Conservation (phyloP, 2,329 filamentous ascomycete species). For the Pezicula radicicola region DNA sequence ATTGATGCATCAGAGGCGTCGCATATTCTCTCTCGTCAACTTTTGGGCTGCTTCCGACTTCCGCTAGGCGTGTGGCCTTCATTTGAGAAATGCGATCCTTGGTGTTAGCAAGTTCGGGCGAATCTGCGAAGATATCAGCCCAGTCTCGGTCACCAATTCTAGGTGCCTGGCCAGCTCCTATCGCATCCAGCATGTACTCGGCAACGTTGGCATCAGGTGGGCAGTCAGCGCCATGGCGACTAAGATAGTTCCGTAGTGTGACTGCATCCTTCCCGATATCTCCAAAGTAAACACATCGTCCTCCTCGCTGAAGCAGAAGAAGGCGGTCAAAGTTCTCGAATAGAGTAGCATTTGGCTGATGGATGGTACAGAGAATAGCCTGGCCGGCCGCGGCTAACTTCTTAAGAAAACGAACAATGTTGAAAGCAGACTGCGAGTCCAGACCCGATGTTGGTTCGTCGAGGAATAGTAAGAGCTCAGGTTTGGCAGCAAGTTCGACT, state of each 20-base stretch:
- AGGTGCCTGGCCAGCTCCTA: constrained; percentile 58
- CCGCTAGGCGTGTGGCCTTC: constrained; percentile 47
- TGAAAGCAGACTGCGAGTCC: constrained; percentile 56
- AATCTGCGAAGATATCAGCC: constrained; percentile 59
- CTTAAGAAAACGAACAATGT: constrained; percentile 56
- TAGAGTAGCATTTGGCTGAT: constrained; percentile 66
- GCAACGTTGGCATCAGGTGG: constrained; percentile 51
- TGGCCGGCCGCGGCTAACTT: constrained; percentile 61
- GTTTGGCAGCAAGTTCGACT: constrained; percentile 57
- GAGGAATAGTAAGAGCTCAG: constrained; percentile 55
- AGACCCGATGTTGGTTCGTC: constrained; percentile 59
- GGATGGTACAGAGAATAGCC: constrained; percentile 68
- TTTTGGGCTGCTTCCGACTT: constrained; percentile 32
- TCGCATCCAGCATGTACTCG: constrained; percentile 66
- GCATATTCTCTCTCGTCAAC: constrained; percentile 72
- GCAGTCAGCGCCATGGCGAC: constrained; percentile 45
- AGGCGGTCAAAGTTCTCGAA: constrained; percentile 70
- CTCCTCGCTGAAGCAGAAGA: constrained; percentile 59
- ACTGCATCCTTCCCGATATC: constrained; percentile 62
- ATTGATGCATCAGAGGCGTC: constrained; percentile 74
- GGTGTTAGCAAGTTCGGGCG: constrained; percentile 51
- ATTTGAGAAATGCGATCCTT: constrained; percentile 54
- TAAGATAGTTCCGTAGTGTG: constrained; percentile 47
- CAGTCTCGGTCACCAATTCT: constrained; percentile 63
- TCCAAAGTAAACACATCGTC: constrained; percentile 65